Base-by-base conservation (phyloP, 805 yeast genomes). In the Monosporozyma siamensis region DNA sequence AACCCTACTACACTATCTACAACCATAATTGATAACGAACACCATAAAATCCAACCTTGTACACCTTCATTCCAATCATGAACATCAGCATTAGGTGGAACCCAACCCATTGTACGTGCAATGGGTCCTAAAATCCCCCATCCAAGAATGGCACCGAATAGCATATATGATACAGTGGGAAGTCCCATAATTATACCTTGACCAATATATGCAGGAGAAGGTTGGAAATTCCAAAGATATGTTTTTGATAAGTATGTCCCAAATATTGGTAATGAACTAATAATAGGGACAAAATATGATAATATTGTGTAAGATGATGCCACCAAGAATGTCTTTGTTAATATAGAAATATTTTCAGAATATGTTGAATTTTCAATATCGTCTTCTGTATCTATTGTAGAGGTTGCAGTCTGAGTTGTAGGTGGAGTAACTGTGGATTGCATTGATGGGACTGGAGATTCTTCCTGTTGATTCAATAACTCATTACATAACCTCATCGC, bases 161-260 rank as follows among this genome's bases (percentile, higher is more conserved):
- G 64, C 98, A 90, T 90, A 48, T 88, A 83, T 8, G 86, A 71
- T 0, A 88, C 94, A 0, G 97, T 88, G 1, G 89, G 85, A 6
- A 88, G 66, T 0, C 98, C 98, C 98, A 90, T 90, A 44, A 90
- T 90, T 32, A 92, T 87, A 4, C 98, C 98, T 63, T 90, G 98
- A 2, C 98, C 98, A 27, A 92, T 74, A 58, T 90, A 90, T 0
- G 97, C 97, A 0, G 98, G 98, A 0, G 96, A 87, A 0, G 96
- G 96, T 59, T 92, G 95, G 46, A 92, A 74, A 45, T 82, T 80
- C 92, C 97, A 85, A 37, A 83, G 70, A 62, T 85, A 84, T 14
- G 69, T 63, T 17, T 64, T 54, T 0, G 95, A 83, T 15, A 86
- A 64, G 36, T 56, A 54, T 1, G 52, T 30, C 0, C 97, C 97